phyloP scores from a whole-genome alignment of 495 filamentous ascomycete species.

The Penicillium odoratum region DNA sequence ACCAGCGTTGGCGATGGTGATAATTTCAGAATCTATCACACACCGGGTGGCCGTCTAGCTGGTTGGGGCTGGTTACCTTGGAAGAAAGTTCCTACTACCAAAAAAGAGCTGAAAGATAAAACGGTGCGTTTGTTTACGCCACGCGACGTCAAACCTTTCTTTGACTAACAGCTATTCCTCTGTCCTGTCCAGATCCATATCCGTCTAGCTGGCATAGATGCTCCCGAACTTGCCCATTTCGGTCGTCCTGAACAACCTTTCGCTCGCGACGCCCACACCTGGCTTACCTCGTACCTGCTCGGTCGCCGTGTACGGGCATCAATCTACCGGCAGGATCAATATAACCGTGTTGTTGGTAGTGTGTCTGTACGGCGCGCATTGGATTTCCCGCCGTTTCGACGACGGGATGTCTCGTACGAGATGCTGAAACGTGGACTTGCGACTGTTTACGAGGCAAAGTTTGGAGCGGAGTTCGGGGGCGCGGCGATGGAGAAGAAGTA shows the following conservation, averaged over 20 bases:
- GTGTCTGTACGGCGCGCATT: slow-evolving; percentile 70
- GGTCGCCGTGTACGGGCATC: slow-evolving; percentile 74
- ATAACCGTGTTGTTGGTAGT: slow-evolving; percentile 83
- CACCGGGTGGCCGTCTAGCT: slow-evolving; percentile 78
- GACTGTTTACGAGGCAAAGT: slow-evolving; percentile 89
- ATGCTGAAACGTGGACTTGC: slow-evolving; percentile 85
- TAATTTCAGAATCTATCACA: slow-evolving; percentile 91
- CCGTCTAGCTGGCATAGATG: slow-evolving; percentile 88
- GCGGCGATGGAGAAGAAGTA: slow-evolving; percentile 63
- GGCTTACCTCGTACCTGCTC: slow-evolving; percentile 72
- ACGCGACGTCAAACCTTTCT: not conserved
- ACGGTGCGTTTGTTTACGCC: slow-evolving; percentile 59
- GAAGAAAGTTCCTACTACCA: slow-evolving; percentile 67
- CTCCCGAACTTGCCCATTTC: slow-evolving; percentile 90
- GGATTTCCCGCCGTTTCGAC: slow-evolving; percentile 55
- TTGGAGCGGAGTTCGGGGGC: slow-evolving; percentile 82
- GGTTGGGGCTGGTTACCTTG: slow-evolving; percentile 91
- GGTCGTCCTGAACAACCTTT: slow-evolving; percentile 84
- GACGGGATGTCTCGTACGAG: slow-evolving; percentile 81
- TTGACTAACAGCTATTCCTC: not conserved
- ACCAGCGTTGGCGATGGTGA: slow-evolving; percentile 96
- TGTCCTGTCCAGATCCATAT: slow-evolving; percentile 60
- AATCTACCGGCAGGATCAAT: slow-evolving; percentile 84
- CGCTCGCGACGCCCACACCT: slow-evolving; percentile 73
- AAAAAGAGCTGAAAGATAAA: slow-evolving; percentile 66